Conservation (phyloP, 192 early-diverging fungal genomes). For the Spizellomyces punctatus region DNA sequence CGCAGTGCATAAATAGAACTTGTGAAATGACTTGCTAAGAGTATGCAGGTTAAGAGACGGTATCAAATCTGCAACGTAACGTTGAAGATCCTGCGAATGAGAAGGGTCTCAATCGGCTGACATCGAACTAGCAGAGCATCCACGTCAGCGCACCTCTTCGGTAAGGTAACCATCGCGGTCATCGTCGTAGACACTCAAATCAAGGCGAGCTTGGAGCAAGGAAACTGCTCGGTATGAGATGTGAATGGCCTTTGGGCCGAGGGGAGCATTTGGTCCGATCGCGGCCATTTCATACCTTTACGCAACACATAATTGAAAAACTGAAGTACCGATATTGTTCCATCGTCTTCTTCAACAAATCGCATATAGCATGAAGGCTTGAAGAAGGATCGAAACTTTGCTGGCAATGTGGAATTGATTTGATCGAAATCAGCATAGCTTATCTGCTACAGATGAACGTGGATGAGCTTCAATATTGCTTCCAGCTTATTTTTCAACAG, state of each 20-base stretch:
- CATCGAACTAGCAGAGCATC: neutral
- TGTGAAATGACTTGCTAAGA: conserved; percentile 32
- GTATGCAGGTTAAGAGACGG: conserved; percentile 43
- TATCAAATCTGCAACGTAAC: conserved; percentile 52
- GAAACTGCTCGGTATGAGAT: conserved; percentile 35
- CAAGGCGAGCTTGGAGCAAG: conserved; percentile 49
- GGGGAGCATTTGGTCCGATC: neutral
- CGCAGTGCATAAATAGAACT: conserved; percentile 55
- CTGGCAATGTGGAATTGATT: conserved; percentile 22
- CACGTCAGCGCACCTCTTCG: conserved; percentile 35
- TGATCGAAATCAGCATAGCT: conserved; percentile 28
- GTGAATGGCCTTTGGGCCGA: too few relatives aligned
- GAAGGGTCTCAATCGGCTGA: neutral
- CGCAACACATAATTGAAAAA: conserved; percentile 52
- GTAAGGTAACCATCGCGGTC: conserved; percentile 51
- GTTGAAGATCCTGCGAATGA: conserved; percentile 38
- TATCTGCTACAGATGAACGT: conserved; percentile 28
- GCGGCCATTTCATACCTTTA: conserved; percentile 36
- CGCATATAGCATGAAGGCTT: conserved; percentile 41
- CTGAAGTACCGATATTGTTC: conserved; percentile 34
- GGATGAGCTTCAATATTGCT: neutral
- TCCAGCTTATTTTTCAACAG: neutral
- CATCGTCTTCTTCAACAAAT: conserved; percentile 39
- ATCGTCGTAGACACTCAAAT: conserved; percentile 44
- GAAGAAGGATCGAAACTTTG: conserved; percentile 43